Evolutionary conservation across 1,284 basidiomycete genomes (phyloP).

Genomic region (Lignosus rhinocerotis): DNA sequence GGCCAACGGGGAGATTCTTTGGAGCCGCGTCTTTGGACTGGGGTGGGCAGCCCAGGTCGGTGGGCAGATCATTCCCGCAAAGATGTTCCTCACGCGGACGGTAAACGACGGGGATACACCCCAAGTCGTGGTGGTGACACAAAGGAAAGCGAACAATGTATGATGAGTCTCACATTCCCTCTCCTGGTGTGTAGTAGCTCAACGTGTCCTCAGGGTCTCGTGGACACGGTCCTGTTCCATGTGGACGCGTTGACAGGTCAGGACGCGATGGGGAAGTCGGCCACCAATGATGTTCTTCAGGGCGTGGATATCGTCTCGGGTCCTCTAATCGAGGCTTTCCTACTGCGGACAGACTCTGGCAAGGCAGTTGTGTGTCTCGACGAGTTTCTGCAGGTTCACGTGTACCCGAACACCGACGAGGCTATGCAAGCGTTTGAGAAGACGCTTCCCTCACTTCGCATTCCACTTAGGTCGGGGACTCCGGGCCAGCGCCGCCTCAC

Average conservation of each 20-base stretch:
- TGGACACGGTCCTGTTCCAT: conserved; percentile 77
- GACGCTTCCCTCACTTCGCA: conserved; percentile 46
- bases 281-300: conserved; percentile 42
- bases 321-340: conserved; percentile 57
- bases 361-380: conserved; percentile 66
- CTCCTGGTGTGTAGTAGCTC: not conserved
- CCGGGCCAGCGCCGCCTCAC: conserved; percentile 46
- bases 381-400: conserved; percentile 64
- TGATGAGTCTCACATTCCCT: conserved; percentile 25
- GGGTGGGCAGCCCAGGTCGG: conserved; percentile 63
- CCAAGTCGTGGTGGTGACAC: conserved; percentile 64
- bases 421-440: conserved; percentile 44
- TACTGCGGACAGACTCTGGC: conserved; percentile 43
- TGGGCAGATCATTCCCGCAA: conserved; percentile 54
- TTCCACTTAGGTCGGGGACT: conserved; percentile 53
- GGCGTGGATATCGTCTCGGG: conserved; percentile 63
- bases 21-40: conserved; percentile 71
- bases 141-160: conserved; percentile 63
- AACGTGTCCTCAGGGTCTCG: conserved; percentile 42
- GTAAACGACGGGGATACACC: conserved; percentile 50
- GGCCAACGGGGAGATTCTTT: conserved; percentile 72
- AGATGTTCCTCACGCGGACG: conserved; percentile 54
- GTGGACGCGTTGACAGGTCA: conserved; percentile 79
- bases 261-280: conserved; percentile 40
- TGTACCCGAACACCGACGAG: conserved; percentile 61